phyloP scores from a whole-genome alignment of 2,329 filamentous ascomycete genomes.

The Ophiognomonia clavigignenti-juglandacearum region DNA sequence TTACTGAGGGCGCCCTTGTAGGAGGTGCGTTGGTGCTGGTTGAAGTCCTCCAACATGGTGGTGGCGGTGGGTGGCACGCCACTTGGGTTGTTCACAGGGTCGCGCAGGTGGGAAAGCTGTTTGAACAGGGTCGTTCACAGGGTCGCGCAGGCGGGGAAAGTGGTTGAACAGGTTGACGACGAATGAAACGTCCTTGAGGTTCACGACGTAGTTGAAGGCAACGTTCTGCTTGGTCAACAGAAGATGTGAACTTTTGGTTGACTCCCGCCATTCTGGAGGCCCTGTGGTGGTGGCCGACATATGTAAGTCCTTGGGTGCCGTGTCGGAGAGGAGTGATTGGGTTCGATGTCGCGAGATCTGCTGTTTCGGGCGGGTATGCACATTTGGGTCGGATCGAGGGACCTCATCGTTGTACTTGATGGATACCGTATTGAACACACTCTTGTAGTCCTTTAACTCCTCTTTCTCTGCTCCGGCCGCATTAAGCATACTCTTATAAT shows the following conservation, averaged over 20 bases:
- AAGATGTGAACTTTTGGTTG: too few relatives aligned
- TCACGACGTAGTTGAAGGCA: conserved; percentile 19
- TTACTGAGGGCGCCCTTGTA: conserved; percentile 30
- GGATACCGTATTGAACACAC: background rate
- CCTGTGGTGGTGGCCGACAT: too few relatives aligned
- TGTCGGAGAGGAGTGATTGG: too few relatives aligned
- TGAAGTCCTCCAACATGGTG: conserved; percentile 27
- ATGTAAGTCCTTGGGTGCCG: too few relatives aligned
- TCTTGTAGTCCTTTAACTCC: conserved; percentile 12
- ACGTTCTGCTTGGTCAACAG: conserved; percentile 16
- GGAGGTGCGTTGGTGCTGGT: conserved; percentile 32
- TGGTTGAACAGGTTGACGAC: conserved; percentile 18
- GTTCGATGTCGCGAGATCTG: too few relatives aligned
- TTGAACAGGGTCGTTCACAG: too few relatives aligned
- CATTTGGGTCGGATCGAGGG: too few relatives aligned
- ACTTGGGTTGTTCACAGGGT: conserved; percentile 9
- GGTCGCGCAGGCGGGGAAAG: too few relatives aligned
- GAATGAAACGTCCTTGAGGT: conserved; percentile 18
- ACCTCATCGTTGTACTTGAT: conserved; percentile 7
- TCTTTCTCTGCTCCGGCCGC: conserved; percentile 1
- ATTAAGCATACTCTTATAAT: too few relatives aligned
- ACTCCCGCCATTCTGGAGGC: too few relatives aligned
- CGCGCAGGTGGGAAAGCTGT: conserved; percentile 19
- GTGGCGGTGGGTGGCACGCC: conserved; percentile 16
- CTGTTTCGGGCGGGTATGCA: too few relatives aligned